Evolutionary conservation across 441 rosid genomes (phyloP).

Genomic region (Brassica hybrid): DNA sequence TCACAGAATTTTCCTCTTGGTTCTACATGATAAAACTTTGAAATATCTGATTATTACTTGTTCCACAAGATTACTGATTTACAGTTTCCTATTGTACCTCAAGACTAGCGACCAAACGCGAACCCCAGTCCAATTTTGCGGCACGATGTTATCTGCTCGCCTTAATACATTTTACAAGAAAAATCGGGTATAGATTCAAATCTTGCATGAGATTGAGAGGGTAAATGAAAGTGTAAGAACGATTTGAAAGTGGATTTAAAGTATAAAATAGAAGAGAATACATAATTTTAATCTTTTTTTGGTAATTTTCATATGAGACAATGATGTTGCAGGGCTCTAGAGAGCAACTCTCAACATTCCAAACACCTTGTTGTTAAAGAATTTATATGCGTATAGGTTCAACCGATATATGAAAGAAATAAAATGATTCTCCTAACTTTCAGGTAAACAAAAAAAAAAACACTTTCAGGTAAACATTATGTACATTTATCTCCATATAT

Average conservation of each 20-base stretch:
- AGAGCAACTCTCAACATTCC: not conserved
- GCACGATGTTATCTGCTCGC: not conserved
- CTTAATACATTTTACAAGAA: not conserved
- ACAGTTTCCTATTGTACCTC: not conserved
- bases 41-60: not conserved
- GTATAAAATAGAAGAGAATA: not conserved
- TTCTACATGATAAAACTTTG: not conserved
- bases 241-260: not conserved
- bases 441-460: not conserved
- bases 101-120: not conserved
- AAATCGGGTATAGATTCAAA: not conserved
- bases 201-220: not conserved
- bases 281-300: not conserved
- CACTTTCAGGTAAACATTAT: too few relatives aligned
- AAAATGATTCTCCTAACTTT: not conserved
- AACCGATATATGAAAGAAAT: not conserved
- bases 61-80: not conserved
- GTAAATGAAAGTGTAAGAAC: not conserved
- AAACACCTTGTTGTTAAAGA: not conserved
- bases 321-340: not conserved
- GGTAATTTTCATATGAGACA: not conserved
- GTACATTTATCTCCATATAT: not conserved
- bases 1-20: not conserved
- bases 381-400: not conserved
- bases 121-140: not conserved